These are phyloP conservation scores for Tripterygium wilfordii DNA, from an alignment of 177 flowering plant genomes.

Conservation along the genomic window DNA sequence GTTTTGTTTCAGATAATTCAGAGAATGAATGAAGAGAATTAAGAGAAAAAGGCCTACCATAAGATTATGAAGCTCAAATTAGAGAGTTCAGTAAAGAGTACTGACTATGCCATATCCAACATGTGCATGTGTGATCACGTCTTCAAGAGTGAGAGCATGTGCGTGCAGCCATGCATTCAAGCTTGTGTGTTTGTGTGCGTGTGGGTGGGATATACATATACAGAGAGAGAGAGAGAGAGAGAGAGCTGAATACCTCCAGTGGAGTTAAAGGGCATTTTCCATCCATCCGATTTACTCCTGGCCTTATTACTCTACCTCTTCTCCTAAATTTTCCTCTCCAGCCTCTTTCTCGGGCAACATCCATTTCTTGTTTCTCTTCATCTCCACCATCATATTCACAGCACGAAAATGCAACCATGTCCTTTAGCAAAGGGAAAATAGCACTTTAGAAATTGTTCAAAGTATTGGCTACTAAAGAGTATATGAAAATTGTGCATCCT, in stretches of 20 bases:
- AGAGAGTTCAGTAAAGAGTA: too few relatives aligned
- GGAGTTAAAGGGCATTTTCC: conserved; percentile 99
- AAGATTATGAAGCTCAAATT: too few relatives aligned
- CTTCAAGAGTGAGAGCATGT: too few relatives aligned
- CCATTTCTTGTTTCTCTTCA: conserved; percentile 95
- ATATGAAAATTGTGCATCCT: background rate
- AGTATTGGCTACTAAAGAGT: background rate
- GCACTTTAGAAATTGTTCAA: conserved; percentile 5
- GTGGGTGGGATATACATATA: too few relatives aligned
- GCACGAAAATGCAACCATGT: conserved; percentile 99
- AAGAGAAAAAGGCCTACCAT: too few relatives aligned
- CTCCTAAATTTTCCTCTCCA: conserved; percentile 92
- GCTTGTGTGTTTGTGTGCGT: too few relatives aligned
- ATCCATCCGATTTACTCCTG: conserved; percentile 81
- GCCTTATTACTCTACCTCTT: conserved; percentile 77
- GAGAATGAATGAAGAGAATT: too few relatives aligned
- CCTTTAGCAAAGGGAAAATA: conserved; percentile 33
- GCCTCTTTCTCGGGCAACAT: conserved; percentile 80
- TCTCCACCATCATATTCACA: conserved; percentile 94
- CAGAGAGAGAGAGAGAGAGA: too few relatives aligned
- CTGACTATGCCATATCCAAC: too few relatives aligned
- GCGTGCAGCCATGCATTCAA: too few relatives aligned
- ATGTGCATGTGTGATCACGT: too few relatives aligned
- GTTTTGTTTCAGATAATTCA: too few relatives aligned
- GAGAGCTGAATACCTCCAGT: conserved; percentile 71